These are phyloP conservation scores for Microglena sp. DNA, from an alignment of 139 green algal species.

Conservation along the genomic window DNA sequence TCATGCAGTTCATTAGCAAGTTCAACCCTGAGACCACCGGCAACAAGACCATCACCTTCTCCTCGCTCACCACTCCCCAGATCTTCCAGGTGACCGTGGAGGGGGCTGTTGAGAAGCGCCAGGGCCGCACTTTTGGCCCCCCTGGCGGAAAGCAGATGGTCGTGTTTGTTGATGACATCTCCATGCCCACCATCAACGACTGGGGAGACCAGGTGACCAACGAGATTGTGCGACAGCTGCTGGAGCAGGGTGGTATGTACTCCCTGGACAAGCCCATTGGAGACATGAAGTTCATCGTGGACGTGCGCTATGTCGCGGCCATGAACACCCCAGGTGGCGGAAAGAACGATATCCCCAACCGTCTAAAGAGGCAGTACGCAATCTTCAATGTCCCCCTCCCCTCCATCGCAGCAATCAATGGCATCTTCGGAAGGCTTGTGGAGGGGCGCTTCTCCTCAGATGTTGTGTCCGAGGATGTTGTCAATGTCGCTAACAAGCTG, in stretches of 20 bases:
- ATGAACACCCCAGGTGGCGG: constrained; percentile 84
- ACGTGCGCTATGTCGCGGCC: constrained; percentile 73
- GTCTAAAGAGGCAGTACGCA: constrained; percentile 88
- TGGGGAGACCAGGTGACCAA: constrained; percentile 97
- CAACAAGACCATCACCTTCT: constrained; percentile 89
- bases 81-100: constrained; percentile 85
- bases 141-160: constrained; percentile 76
- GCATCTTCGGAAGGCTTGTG: constrained; percentile 83
- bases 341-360: constrained; percentile 91
- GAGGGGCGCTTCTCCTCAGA: constrained; percentile 51
- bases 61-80: constrained; percentile 74
- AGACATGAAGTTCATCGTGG: constrained; percentile 87
- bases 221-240: constrained; percentile 89
- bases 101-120: constrained; percentile 82
- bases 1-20: constrained; percentile 73
- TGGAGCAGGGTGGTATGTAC: constrained; percentile 91
- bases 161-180: constrained; percentile 90
- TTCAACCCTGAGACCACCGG: constrained; percentile 55
- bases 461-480: constrained; percentile 46
- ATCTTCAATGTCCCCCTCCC: constrained; percentile 84
- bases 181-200: constrained; percentile 87
- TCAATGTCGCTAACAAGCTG: constrained; percentile 54
- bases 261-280: constrained; percentile 89
- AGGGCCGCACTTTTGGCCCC: constrained; percentile 87
- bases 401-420: constrained; percentile 71